These are phyloP conservation scores for Exophiala xenobiotica DNA, from an alignment of 2,329 filamentous ascomycete genomes.

Conservation along the genomic window DNA sequence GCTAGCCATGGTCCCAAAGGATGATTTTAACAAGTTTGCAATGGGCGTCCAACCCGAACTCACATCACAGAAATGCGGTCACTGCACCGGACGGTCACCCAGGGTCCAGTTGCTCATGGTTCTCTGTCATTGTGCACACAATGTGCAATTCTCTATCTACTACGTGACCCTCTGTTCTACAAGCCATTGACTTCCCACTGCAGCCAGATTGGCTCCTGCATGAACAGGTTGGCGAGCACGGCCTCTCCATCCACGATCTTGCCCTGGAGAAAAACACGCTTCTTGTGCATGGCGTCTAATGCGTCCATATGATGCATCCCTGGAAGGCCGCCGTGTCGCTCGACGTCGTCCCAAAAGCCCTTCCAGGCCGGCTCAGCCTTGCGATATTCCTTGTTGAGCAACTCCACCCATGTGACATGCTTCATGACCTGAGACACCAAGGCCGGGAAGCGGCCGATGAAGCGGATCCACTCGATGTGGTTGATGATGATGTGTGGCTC, in stretches of 20 bases:
- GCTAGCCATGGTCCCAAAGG: too few relatives aligned
- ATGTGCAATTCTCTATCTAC: too few relatives aligned
- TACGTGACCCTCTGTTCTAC: too few relatives aligned
- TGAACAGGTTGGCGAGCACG: not conserved
- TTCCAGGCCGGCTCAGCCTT: constrained; percentile 1
- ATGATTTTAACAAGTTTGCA: too few relatives aligned
- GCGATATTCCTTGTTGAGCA: constrained; percentile 12
- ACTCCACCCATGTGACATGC: constrained; percentile 13
- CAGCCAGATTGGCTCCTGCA: constrained; percentile 3
- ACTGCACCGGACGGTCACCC: too few relatives aligned
- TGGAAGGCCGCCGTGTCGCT: not conserved
- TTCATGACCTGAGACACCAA: constrained; percentile 4
- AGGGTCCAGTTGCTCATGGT: too few relatives aligned
- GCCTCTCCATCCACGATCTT: not conserved
- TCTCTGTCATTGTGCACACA: too few relatives aligned
- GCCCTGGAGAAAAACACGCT: constrained; percentile 5
- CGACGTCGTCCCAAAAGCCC: constrained; percentile 3
- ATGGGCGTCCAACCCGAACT: too few relatives aligned
- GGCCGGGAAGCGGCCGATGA: not conserved
- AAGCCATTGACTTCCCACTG: constrained; percentile 7
- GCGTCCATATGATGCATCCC: constrained; percentile 1
- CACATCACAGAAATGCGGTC: too few relatives aligned
- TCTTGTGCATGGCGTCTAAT: not conserved
- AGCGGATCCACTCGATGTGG: constrained; percentile 10
- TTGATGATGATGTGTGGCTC: constrained; percentile 2